Percentiles rank a stretch among this genome's conserved stretches.
These are phyloP conservation scores for Dendrobium catenatum DNA, from an alignment of 106 monocot species.

Conservation along the genomic window DNA sequence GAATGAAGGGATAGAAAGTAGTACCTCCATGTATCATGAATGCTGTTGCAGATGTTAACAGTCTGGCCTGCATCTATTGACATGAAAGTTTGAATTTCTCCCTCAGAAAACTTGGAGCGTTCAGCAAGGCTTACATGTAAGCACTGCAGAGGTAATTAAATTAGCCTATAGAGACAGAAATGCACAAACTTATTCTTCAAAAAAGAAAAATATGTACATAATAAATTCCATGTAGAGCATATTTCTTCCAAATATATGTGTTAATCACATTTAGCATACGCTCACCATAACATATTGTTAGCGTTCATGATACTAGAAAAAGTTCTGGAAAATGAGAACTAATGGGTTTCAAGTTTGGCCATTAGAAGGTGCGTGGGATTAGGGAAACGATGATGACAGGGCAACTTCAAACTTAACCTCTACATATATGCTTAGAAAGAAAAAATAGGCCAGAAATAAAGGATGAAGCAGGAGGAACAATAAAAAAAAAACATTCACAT, in stretches of 20 bases:
- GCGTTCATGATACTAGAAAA: not conserved
- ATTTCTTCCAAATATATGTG: not conserved
- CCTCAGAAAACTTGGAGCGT: constrained; percentile 84
- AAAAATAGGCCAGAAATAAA: not conserved
- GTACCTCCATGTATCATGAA: constrained; percentile 99
- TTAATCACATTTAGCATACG: not conserved
- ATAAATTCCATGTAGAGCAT: not conserved
- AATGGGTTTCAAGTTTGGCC: not conserved
- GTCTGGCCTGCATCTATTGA: constrained; percentile 85
- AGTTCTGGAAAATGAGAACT: not conserved
- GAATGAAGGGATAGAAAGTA: not conserved
- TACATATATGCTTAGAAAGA: not conserved
- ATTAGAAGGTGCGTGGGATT: not conserved
- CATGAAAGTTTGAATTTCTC: constrained; percentile 99
- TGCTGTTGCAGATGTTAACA: constrained; percentile 86
- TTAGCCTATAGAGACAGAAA: not conserved
- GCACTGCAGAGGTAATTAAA: constrained; percentile 45
- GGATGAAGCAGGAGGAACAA: not conserved
- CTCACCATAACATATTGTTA: not conserved
- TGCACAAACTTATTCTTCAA: not conserved
- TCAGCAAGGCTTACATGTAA: constrained; percentile 61
- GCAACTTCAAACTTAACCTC: not conserved
- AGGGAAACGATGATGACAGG: not conserved
- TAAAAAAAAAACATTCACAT: not conserved
- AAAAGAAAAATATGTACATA: not conserved